phyloP scores from a whole-genome alignment of 495 filamentous ascomycete species.

The Paragyromitra xinjiangensis region DNA sequence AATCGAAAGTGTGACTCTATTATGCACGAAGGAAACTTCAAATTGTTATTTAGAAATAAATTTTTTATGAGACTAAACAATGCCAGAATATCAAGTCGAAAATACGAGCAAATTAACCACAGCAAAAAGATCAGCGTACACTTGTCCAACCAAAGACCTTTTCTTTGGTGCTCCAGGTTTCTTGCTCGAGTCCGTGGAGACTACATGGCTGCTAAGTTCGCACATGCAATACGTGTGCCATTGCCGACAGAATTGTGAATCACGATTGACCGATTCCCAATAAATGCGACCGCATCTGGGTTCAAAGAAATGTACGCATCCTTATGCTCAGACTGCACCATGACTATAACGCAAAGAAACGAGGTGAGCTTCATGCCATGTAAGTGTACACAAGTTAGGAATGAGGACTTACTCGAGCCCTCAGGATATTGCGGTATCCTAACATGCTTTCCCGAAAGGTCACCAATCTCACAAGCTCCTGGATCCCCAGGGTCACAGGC shows the following conservation, averaged over 20 bases:
- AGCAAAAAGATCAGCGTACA: neutral
- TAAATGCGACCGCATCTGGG: slow-evolving; percentile 68
- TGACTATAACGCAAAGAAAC: slow-evolving; percentile 1
- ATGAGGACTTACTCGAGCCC: slow-evolving; percentile 18
- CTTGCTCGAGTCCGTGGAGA: neutral
- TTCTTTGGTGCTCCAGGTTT: neutral
- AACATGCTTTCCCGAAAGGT: slow-evolving; percentile 31
- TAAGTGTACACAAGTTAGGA: neutral
- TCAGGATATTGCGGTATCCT: slow-evolving; percentile 23
- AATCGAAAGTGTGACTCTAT: neutral
- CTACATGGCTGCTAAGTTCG: slow-evolving; percentile 64
- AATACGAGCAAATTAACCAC: neutral
- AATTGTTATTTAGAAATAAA: neutral
- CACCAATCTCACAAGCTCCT: slow-evolving; percentile 31
- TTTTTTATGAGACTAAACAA: neutral
- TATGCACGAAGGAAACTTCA: neutral
- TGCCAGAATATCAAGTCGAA: neutral
- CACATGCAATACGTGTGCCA: slow-evolving; percentile 71
- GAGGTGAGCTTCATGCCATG: neutral
- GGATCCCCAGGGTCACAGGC: slow-evolving; percentile 20
- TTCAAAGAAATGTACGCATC: slow-evolving; percentile 73
- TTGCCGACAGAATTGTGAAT: slow-evolving; percentile 71
- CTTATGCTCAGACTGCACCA: slow-evolving; percentile 60
- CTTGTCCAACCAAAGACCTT: neutral
- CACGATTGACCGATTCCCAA: slow-evolving; percentile 79